Evolutionary conservation across 352 stramenopile species (phyloP), one percentile per base, ranked within the genome.

Genomic region (Thraustochytrium sp.): DNA sequence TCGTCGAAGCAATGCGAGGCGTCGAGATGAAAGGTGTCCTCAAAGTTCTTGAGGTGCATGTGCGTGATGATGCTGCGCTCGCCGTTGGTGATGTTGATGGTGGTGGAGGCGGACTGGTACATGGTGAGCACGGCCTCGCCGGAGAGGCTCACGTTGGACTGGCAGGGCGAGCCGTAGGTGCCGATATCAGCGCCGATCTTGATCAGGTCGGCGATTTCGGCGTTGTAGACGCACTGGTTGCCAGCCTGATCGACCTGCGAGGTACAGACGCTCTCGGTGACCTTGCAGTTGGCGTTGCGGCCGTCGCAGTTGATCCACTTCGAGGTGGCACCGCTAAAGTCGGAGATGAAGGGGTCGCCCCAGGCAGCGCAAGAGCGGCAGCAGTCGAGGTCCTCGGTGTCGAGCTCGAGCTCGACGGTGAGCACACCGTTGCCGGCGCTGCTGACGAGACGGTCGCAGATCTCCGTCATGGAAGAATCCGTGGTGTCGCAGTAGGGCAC

Each of bases 261-360:
- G 1, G 76, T 4, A 29, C 75, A 84, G 26, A 75, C 49, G 16
- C 18, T 36, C 75, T 84, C 49, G 9, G 65, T 84, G 44, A 61
- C 11, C 18, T 5, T 40, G 26, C 75, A 84, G 2, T 40, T 83
- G 55, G 16, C 26, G 61, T 80, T 46, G 23, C 75, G 40, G 29
- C 34, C 75, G 53, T 84, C 75, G 49, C 75, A 84, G 29, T 68
- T 49, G 31, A 84, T 83, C 55, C 55, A 84, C 56, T 84, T 54
- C 18, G 5, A 29, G 26, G 49, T 62, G 23, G 76, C 49, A 8
- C 75, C 75, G 26, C 76, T n/a, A 29, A 84, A 84, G 37, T n/a
- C 42, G 31, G 53, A 56, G 42, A 49, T 44, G 23, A 49, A 13
- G 21, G 75, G 75, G 44, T 84, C 75, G 36, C 75, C 75, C 26